Evolutionary conservation across 257 asterid genomes (phyloP), one percentile per base, ranked within the genome.

Genomic region (Mitragyna speciosa): DNA sequence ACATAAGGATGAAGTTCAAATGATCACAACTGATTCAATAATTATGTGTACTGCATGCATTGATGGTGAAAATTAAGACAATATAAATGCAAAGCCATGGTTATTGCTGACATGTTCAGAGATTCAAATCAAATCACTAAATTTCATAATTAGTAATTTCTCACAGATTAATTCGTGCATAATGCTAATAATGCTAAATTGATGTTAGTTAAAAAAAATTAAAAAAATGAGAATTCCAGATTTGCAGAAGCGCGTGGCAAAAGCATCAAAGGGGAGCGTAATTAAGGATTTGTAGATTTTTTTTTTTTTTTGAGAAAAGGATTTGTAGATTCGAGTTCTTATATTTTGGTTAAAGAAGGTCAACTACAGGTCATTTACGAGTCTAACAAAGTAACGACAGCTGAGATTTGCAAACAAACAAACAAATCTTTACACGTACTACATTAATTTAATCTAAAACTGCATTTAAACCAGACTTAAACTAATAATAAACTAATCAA

Each of bases 321-420:
- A 76, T 14, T 45, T 54, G 43, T n/a, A 28, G 26, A 61, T 61
- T 61, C n/a, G 31, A n/a, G 33, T 24, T 12, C 20, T n/a, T 79
- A 59, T 87, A 85, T 63, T 79, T 77, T 69, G 82, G 70, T 11
- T 15, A 41, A 73, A 22, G 56, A 31, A 83, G 89, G 95, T 92
- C 95, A 92, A 90, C 81, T 74, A 68, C 69, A 67, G 86, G 97
- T 90, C 93, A 85, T 77, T 84, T 14, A 43, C 76, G 56, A 85
- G 92, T 89, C 91, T 79, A 81, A 86, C 61, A 30, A 12, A 52
- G 47, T 22, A 36, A 36, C 41, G 24, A 56, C 80, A 81, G 75
- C 85, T 70, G 83, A 87, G 90, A 88, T 89, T 86, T 85, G 82
- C 70, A 73, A 26, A 4, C 45, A 22, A 19, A 15, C 24, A 82